Conservation (phyloP, 192 early-diverging fungal genomes). For the Phlyctochytrium bullatum region DNA sequence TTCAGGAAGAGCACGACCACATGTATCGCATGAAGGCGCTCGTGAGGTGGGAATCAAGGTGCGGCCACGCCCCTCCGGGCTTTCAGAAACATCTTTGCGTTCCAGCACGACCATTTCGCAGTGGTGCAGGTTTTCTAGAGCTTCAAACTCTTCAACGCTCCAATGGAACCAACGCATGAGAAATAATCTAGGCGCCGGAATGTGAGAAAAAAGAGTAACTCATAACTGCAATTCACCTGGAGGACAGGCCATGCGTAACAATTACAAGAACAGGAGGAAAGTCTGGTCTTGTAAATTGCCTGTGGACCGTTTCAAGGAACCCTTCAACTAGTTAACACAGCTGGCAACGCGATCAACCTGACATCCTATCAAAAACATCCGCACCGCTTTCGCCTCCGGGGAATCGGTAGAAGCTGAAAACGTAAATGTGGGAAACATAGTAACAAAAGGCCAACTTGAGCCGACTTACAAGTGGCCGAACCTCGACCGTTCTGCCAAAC, state of each 20-base stretch:
- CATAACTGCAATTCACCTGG: no score
- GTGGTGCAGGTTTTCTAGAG: neutral
- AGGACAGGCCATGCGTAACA: neutral
- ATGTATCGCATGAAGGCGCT: no score
- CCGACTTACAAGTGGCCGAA: neutral
- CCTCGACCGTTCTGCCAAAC: neutral
- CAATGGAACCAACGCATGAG: neutral
- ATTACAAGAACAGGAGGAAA: neutral
- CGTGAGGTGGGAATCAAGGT: no score
- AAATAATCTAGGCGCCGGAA: no score
- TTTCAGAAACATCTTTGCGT: no score
- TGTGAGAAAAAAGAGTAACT: no score
- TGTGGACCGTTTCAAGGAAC: neutral
- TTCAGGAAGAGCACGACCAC: no score
- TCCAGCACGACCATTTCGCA: neutral
- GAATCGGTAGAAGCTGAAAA: neutral
- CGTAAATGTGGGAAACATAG: no score
- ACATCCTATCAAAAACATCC: neutral
- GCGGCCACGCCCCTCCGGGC: no score
- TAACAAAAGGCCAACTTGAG: no score
- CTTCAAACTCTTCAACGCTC: neutral
- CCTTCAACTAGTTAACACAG: neutral
- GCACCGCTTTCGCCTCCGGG: neutral
- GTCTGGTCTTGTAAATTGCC: neutral
- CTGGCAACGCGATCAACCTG: neutral